phyloP scores from a whole-genome alignment of 2,329 filamentous ascomycete species.

The Monosporascus sp. region DNA sequence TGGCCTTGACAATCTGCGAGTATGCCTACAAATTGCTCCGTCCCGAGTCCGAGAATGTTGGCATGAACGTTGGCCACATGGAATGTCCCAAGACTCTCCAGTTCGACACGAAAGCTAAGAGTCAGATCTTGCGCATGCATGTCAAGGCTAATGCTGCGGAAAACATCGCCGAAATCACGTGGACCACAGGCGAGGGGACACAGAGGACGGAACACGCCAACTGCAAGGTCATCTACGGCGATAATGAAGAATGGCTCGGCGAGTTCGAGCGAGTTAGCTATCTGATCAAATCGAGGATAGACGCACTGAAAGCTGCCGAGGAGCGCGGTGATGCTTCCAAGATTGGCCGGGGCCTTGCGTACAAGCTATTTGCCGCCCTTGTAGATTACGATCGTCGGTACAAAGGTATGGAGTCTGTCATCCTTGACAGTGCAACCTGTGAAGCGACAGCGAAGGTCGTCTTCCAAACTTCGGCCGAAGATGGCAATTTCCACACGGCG shows the following conservation, averaged over 20 bases:
- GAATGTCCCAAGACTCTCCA: slow-evolving; percentile 68
- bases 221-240: slow-evolving; percentile 57
- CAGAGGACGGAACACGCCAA: slow-evolving; percentile 56
- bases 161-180: slow-evolving; percentile 51
- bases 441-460: slow-evolving; percentile 48
- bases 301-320: slow-evolving; percentile 55
- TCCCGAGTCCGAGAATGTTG: slow-evolving; percentile 50
- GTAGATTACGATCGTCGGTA: slow-evolving; percentile 53
- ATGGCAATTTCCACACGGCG: slow-evolving; percentile 50
- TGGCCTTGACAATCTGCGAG: slow-evolving; percentile 54
- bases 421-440: slow-evolving; percentile 47
- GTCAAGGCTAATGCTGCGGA: slow-evolving; percentile 53
- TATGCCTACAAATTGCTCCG: slow-evolving; percentile 62
- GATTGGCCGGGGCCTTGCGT: slow-evolving; percentile 69
- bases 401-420: slow-evolving; percentile 54
- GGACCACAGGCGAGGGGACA: slow-evolving; percentile 55
- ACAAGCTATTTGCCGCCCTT: slow-evolving; percentile 60
- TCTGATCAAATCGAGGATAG: slow-evolving; percentile 59
- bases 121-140: slow-evolving; percentile 57
- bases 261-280: slow-evolving; percentile 66
- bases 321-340: slow-evolving; percentile 63
- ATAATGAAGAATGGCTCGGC: slow-evolving; percentile 53
- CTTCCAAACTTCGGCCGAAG: slow-evolving; percentile 43
- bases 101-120: slow-evolving; percentile 37
- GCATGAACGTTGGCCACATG: slow-evolving; percentile 61